A percentile compares a stretch with the other conserved stretches of the same genome.
These are phyloP conservation scores for Aureobasidium vineae DNA, from an alignment of 2,329 filamentous ascomycete genomes.

Conservation along the genomic window DNA sequence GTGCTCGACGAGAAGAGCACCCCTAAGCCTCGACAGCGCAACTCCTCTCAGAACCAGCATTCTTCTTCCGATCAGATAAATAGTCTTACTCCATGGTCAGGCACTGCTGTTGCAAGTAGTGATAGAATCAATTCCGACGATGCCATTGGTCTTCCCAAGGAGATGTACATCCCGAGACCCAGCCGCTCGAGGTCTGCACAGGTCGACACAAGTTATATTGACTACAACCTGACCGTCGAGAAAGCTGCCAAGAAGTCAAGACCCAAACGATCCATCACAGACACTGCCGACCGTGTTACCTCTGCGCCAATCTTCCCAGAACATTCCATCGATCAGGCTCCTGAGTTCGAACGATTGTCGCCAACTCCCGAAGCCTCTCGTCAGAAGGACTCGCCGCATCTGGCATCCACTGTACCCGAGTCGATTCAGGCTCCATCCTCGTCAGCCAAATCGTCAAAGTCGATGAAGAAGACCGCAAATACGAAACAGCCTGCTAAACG, in stretches of 20 bases:
- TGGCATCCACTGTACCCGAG: not conserved
- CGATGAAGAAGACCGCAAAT: not conserved
- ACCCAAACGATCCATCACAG: slow-evolving; percentile 39
- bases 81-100: slow-evolving; percentile 23
- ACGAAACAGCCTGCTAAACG: slow-evolving; percentile 9
- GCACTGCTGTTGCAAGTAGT: slow-evolving; percentile 16
- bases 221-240: slow-evolving; percentile 33
- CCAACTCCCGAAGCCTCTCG: not conserved
- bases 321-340: slow-evolving; percentile 20
- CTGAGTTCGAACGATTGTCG: not conserved
- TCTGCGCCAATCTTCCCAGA: not conserved
- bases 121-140: slow-evolving; percentile 37
- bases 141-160: slow-evolving; percentile 40
- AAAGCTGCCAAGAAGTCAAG: slow-evolving; percentile 41
- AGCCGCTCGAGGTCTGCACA: slow-evolving; percentile 35
- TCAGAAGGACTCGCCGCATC: not conserved
- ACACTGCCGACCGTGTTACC: not conserved
- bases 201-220: slow-evolving; percentile 29
- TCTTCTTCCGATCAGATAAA: slow-evolving; percentile 5
- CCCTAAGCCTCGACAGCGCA: slow-evolving; percentile 2
- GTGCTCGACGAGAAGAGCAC: not conserved
- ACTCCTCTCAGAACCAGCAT: not conserved
- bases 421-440: not conserved
- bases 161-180: slow-evolving; percentile 43
- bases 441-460: slow-evolving; percentile 2